A percentile compares a stretch with the other conserved stretches of the same genome.
These are phyloP conservation scores for Bathelium albidoporum DNA, from an alignment of 495 filamentous ascomycete species.

Conservation along the genomic window DNA sequence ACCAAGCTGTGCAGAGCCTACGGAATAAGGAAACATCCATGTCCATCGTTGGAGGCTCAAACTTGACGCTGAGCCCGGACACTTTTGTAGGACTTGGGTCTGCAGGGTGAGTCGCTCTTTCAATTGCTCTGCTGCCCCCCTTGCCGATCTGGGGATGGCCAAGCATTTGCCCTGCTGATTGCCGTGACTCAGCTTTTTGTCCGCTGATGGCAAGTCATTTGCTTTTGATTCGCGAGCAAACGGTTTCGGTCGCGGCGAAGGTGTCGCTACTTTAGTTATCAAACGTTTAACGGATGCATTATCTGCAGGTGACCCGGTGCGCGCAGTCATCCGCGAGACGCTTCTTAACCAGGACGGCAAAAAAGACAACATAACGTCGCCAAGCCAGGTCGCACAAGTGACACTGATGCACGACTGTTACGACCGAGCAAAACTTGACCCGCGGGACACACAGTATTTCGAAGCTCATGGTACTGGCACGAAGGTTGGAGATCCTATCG, in stretches of 20 bases:
- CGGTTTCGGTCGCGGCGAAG: slow-evolving; percentile 36
- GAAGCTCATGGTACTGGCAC: slow-evolving; percentile 14
- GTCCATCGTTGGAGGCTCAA: background rate
- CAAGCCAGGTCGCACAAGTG: slow-evolving; percentile 4
- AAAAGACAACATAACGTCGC: background rate
- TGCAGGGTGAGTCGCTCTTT: background rate
- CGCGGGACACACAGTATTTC: slow-evolving; percentile 10
- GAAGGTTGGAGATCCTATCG: slow-evolving; percentile 9
- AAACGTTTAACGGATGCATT: background rate
- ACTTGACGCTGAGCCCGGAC: background rate
- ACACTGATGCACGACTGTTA: slow-evolving; percentile 9
- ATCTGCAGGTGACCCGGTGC: background rate
- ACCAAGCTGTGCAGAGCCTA: slow-evolving; percentile 4
- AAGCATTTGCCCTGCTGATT: background rate
- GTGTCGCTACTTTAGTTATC: slow-evolving; percentile 27
- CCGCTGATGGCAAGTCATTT: background rate
- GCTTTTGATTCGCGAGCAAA: slow-evolving; percentile 7
- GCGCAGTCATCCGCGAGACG: slow-evolving; percentile 3
- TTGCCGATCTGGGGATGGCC: background rate
- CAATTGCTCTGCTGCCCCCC: background rate
- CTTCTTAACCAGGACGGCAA: background rate
- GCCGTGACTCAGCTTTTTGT: slow-evolving; percentile 2
- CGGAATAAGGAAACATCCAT: slow-evolving; percentile 6
- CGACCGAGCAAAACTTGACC: slow-evolving; percentile 17
- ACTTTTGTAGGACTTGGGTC: slow-evolving; percentile 1